phyloP scores from a whole-genome alignment of 305 asterid species.

The Fraxinus velutina region DNA sequence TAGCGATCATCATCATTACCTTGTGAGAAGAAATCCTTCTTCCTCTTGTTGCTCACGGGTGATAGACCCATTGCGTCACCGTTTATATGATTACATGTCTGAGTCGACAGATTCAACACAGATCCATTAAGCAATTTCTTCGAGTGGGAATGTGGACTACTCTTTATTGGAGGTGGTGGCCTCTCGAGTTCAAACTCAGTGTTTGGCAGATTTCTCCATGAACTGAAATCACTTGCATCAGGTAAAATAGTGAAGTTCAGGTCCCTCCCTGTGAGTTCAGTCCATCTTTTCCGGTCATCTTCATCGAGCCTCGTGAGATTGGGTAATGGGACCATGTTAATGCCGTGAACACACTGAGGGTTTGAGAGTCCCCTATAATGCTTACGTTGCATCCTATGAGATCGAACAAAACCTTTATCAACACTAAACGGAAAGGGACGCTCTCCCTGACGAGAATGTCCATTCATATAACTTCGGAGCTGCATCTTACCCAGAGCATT shows the following conservation, averaged over 20 bases:
- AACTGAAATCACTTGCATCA: slow-evolving; percentile 67
- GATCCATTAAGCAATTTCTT: slow-evolving; percentile 65
- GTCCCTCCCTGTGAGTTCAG: slow-evolving; percentile 72
- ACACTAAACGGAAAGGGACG: slow-evolving; percentile 76
- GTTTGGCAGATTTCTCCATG: slow-evolving; percentile 80
- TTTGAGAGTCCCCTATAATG: slow-evolving; percentile 88
- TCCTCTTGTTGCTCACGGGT: slow-evolving; percentile 57
- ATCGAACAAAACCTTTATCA: slow-evolving; percentile 87
- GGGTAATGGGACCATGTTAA: slow-evolving; percentile 65
- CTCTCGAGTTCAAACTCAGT: slow-evolving; percentile 75
- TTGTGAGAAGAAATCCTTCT: slow-evolving; percentile 53
- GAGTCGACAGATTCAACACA: slow-evolving; percentile 63
- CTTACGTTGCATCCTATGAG: slow-evolving; percentile 87
- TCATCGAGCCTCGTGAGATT: slow-evolving; percentile 52
- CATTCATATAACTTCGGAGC: slow-evolving; percentile 87
- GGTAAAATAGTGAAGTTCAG: slow-evolving; percentile 53
- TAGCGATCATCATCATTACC: slow-evolving; percentile 52
- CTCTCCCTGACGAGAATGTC: slow-evolving; percentile 91
- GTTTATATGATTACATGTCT: slow-evolving; percentile 43
- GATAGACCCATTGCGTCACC: slow-evolving; percentile 62
- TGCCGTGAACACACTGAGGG: slow-evolving; percentile 93
- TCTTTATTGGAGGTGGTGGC: slow-evolving; percentile 41
- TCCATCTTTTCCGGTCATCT: slow-evolving; percentile 80
- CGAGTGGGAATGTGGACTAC: slow-evolving; percentile 40
- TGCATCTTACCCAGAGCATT: slow-evolving; percentile 93